Evolutionary conservation across 352 stramenopile species (phyloP).

Genomic region (Pythium phragmiticola): DNA sequence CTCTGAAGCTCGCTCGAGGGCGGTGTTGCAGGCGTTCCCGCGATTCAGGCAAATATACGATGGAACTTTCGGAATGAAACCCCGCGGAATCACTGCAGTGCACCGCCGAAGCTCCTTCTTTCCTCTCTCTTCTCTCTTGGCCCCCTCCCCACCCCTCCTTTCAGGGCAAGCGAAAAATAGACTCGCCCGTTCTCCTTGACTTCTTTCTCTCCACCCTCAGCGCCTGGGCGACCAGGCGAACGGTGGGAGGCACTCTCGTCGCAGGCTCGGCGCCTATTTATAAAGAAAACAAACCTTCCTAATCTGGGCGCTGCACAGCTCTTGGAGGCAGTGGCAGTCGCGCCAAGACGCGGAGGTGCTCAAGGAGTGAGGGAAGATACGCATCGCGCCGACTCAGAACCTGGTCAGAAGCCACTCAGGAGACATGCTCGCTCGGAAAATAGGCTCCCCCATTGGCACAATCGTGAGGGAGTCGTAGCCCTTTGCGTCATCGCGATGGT

Average conservation of each 20-base stretch:
- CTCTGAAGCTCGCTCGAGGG: neutral
- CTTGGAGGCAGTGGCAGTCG: neutral
- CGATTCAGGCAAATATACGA: constrained; percentile 34
- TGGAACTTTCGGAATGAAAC: constrained; percentile 78
- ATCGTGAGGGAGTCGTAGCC: neutral
- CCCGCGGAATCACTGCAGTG: constrained; percentile 23
- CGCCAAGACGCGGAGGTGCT: constrained; percentile 1
- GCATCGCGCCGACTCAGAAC: neutral
- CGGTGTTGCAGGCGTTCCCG: constrained; percentile 15
- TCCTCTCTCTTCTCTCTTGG: neutral
- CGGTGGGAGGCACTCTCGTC: neutral
- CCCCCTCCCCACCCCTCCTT: neutral
- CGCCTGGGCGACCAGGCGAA: neutral
- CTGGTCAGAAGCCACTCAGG: neutral
- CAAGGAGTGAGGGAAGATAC: neutral
- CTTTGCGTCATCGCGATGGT: neutral
- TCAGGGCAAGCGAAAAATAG: constrained; percentile 26
- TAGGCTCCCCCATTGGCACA: neutral
- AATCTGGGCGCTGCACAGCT: neutral
- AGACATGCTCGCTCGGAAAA: neutral
- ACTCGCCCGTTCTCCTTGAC: too few relatives aligned
- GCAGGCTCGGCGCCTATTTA: constrained; percentile 7
- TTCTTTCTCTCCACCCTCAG: neutral
- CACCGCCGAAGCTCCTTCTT: constrained; percentile 12
- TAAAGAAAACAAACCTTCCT: neutral